Evolutionary conservation across 2,329 filamentous ascomycete species (phyloP).

Genomic region (Aspergillus sp.): DNA sequence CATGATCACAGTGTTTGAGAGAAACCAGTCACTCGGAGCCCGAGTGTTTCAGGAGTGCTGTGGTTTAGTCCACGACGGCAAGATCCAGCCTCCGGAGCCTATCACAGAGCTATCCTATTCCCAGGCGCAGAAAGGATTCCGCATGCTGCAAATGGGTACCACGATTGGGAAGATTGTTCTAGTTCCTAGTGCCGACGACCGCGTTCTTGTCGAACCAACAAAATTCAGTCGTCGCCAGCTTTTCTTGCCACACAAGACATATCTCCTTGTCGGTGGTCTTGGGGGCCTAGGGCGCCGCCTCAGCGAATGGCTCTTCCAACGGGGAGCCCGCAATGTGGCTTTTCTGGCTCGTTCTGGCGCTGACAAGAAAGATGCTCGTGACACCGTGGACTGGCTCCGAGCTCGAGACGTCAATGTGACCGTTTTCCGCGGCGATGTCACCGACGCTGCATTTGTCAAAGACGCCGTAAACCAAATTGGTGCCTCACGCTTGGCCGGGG

Average conservation of each 20-base stretch:
- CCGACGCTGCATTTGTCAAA: not conserved
- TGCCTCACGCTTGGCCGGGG: not conserved
- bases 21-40: not conserved
- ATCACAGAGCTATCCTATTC: not conserved
- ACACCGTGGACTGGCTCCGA: not conserved
- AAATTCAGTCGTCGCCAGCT: not conserved
- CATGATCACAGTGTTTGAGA: not conserved
- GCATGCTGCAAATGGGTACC: not conserved
- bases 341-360: constrained; percentile 5
- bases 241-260: not conserved
- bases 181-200: not conserved
- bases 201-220: not conserved
- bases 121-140: not conserved
- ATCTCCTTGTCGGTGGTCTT: constrained; percentile 6
- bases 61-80: not conserved
- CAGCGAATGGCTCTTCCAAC: not conserved
- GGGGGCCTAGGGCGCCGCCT: constrained; percentile 4
- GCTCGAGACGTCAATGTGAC: not conserved
- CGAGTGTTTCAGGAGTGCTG: not conserved
- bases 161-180: constrained; percentile 1
- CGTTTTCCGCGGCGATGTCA: not conserved
- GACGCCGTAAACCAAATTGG: not conserved
- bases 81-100: not conserved
- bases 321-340: not conserved
- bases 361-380: not conserved